Percentiles rank a stretch among this genome's conserved stretches.
These are phyloP conservation scores for Phytophthora capsici DNA, from an alignment of 352 stramenopile species.

Conservation along the genomic window DNA sequence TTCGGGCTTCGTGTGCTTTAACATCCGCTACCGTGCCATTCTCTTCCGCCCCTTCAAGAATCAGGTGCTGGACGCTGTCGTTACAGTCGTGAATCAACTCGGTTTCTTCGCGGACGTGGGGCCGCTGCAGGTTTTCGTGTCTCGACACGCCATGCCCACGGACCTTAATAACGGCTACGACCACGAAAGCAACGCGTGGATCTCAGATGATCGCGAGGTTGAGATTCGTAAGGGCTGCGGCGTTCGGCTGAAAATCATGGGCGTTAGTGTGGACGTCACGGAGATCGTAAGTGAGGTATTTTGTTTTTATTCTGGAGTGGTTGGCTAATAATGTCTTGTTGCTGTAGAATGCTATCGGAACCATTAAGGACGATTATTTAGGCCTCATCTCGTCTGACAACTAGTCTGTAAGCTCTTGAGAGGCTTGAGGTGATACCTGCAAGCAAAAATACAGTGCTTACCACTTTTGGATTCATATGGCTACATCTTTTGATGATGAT, in stretches of 20 bases:
- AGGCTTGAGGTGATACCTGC: background rate
- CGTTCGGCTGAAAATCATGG: slow-evolving; percentile 97
- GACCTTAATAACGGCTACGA: slow-evolving; percentile 96
- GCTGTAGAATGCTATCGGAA: slow-evolving; percentile 94
- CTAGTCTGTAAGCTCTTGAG: slow-evolving; percentile 27
- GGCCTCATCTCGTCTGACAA: slow-evolving; percentile 93
- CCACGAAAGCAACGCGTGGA: slow-evolving; percentile 97
- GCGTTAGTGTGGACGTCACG: slow-evolving; percentile 96
- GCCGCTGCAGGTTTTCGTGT: slow-evolving; percentile 97
- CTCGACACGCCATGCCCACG: slow-evolving; percentile 94
- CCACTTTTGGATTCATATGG: slow-evolving; percentile 29
- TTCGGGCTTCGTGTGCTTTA: slow-evolving; percentile 96
- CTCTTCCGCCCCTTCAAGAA: slow-evolving; percentile 98
- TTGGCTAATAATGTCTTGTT: slow-evolving; percentile 18
- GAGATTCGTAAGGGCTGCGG: slow-evolving; percentile 96
- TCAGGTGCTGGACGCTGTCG: slow-evolving; percentile 97
- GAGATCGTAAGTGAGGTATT: slow-evolving; percentile 80
- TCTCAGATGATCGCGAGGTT: slow-evolving; percentile 97
- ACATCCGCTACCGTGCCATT: slow-evolving; percentile 96
- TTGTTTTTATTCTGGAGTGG: slow-evolving; percentile 4
- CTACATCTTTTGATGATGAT: slow-evolving; percentile 33
- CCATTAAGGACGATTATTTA: slow-evolving; percentile 99
- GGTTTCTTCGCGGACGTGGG: slow-evolving; percentile 97
- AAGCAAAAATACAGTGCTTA: slow-evolving; percentile 22
- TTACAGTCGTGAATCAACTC: slow-evolving; percentile 96